These are phyloP conservation scores for Eutrema salsugineum DNA, from an alignment of 441 rosid genomes.

Conservation along the genomic window DNA sequence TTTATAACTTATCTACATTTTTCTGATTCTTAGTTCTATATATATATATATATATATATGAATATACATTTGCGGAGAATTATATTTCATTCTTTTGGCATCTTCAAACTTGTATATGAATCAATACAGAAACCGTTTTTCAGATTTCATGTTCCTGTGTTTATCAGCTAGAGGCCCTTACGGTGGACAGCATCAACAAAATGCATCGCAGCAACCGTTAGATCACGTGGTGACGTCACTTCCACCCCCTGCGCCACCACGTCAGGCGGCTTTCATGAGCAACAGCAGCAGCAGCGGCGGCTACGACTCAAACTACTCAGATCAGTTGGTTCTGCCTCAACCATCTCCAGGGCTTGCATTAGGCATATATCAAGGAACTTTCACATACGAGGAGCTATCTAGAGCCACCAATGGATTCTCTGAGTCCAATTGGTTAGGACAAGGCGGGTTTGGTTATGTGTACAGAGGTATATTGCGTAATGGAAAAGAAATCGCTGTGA, in stretches of 20 bases:
- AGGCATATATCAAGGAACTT: slow-evolving; percentile 64
- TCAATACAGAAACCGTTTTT: slow-evolving; percentile 3
- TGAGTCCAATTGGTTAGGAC: slow-evolving; percentile 79
- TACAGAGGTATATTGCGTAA: slow-evolving; percentile 77
- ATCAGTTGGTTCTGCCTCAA: slow-evolving; percentile 47
- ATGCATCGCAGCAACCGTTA: slow-evolving; percentile 41
- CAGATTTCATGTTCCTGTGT: slow-evolving; percentile 18
- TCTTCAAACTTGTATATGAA: not conserved
- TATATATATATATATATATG: not conserved
- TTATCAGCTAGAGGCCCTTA: slow-evolving; percentile 45
- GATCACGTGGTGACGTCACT: slow-evolving; percentile 37
- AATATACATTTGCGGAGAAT: not conserved
- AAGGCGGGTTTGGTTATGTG: slow-evolving; percentile 96
- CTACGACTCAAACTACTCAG: slow-evolving; percentile 76
- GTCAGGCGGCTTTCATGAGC: slow-evolving; percentile 45
- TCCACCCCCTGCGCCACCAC: slow-evolving; percentile 42
- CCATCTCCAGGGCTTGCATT: slow-evolving; percentile 64
- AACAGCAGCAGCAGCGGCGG: slow-evolving; percentile 72
- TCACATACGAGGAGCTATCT: slow-evolving; percentile 66
- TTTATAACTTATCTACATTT: not conserved
- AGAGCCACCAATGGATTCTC: slow-evolving; percentile 95
- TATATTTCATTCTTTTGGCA: not conserved
- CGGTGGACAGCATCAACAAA: slow-evolving; percentile 64
- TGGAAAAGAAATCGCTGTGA: slow-evolving; percentile 86
- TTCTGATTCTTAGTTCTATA: not conserved